Conservation (phyloP, 176 grass and related monocot species). For the Triticum dicoccoides region DNA sequence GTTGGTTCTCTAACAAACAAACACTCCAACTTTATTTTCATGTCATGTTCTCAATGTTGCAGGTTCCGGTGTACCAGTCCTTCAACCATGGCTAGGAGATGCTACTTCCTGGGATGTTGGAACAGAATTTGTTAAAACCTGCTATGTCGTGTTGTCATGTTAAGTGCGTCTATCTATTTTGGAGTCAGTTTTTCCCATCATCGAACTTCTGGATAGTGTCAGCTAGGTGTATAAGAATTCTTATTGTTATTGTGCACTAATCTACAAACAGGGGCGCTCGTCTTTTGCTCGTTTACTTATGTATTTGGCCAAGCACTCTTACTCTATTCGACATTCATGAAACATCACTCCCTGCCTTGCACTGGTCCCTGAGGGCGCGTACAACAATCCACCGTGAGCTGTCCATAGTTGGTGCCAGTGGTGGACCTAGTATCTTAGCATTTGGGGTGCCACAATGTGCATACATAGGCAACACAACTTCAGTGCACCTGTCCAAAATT, state of each 20-base stretch:
- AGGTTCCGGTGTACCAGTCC: constrained; percentile 91
- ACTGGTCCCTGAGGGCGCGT: neutral
- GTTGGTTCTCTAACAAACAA: neutral
- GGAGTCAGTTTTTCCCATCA: constrained; percentile 9
- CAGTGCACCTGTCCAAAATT: no score
- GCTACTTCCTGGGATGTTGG: constrained; percentile 20
- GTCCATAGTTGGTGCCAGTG: no score
- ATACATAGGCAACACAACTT: no score
- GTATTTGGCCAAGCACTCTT: neutral
- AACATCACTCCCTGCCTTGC: neutral
- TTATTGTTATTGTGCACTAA: constrained; percentile 35
- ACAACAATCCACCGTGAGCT: neutral
- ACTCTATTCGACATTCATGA: neutral
- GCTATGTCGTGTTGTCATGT: constrained; percentile 34
- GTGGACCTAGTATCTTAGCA: no score
- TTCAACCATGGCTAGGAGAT: constrained; percentile 77
- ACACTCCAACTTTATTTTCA: neutral
- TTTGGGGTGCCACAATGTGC: no score
- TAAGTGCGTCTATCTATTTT: constrained; percentile 30
- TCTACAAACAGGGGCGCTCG: constrained; percentile 10
- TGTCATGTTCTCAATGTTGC: constrained; percentile 22
- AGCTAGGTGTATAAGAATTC: constrained; percentile 43
- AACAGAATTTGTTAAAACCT: constrained; percentile 20
- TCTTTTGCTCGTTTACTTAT: neutral
- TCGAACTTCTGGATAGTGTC: constrained; percentile 28